Conservation (phyloP, 129 eudicot genomes). For the Flaveria ramosissima region DNA sequence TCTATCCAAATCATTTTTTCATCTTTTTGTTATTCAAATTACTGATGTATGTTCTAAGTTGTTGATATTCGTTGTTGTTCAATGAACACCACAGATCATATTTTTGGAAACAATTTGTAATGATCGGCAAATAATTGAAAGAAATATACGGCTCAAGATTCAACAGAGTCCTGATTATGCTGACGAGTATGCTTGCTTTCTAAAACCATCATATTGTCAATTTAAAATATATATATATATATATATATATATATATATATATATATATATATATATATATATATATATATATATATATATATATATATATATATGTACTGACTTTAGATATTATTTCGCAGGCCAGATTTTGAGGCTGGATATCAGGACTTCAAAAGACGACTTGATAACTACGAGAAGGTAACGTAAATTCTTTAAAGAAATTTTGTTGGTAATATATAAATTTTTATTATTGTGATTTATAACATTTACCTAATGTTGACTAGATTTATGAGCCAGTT, state of each 20-base stretch:
- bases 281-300: too few species aligned
- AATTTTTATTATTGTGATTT: conserved; percentile 1
- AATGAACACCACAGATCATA: conserved; percentile 58
- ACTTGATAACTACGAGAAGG: conserved; percentile 91
- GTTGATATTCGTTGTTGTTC: conserved; percentile 5
- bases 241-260: too few species aligned
- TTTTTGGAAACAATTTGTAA: conserved; percentile 94
- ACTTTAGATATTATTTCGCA: conserved; percentile 35
- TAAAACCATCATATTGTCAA: not conserved
- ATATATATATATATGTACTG: not conserved
- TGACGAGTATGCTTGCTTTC: conserved; percentile 61
- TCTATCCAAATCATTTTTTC: conserved; percentile 1
- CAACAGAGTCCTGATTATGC: conserved; percentile 99
- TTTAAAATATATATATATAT: not conserved
- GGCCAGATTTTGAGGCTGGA: conserved; percentile 99
- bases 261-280: too few species aligned
- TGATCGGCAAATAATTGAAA: conserved; percentile 82
- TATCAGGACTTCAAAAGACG: conserved; percentile 84
- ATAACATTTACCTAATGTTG: conserved; percentile 20
- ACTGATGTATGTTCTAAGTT: not conserved
- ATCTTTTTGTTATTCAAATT: not conserved
- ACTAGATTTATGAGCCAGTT: conserved; percentile 91
- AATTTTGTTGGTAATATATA: not conserved
- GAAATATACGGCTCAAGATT: conserved; percentile 97
- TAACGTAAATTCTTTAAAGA: conserved; percentile 25